Conservation (phyloP, 1,284 basidiomycete species). For the Abortiporus biennis region DNA sequence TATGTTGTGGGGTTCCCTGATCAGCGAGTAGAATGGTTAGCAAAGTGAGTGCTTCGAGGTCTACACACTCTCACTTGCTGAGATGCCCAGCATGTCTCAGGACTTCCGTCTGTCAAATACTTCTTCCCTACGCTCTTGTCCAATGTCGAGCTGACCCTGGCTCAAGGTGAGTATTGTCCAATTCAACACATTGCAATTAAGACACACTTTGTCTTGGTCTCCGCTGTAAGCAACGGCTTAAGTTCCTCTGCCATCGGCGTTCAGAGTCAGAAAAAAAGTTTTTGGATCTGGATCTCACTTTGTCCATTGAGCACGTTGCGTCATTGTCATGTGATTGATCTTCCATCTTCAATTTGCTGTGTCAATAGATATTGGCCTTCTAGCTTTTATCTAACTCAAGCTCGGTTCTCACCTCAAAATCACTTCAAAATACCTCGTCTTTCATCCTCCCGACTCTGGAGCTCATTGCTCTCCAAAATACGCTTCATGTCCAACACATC, state of each 20-base stretch:
- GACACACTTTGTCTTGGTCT: slow-evolving; percentile 4
- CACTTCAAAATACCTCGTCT: neutral
- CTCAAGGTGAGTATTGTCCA: neutral
- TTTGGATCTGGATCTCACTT: no score
- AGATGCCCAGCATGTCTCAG: slow-evolving; percentile 82
- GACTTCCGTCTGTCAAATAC: slow-evolving; percentile 59
- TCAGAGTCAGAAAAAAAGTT: neutral
- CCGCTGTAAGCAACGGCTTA: neutral
- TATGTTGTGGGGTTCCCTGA: slow-evolving; percentile 69
- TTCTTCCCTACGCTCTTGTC: slow-evolving; percentile 73
- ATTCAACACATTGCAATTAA: no score
- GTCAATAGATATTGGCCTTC: neutral
- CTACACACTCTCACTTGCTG: slow-evolving; percentile 57
- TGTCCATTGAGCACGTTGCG: neutral
- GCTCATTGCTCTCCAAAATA: neutral
- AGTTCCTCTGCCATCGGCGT: neutral
- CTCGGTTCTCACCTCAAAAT: neutral
- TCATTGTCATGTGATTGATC: neutral
- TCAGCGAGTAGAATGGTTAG: no score
- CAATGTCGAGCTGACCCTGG: slow-evolving; percentile 79
- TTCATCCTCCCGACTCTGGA: neutral
- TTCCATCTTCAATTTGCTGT: neutral
- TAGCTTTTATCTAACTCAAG: no score
- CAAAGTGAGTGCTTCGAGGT: no score
- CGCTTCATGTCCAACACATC: neutral